Evolutionary conservation across 805 yeast genomes (phyloP).

Genomic region (Metschnikowia orientalis): DNA sequence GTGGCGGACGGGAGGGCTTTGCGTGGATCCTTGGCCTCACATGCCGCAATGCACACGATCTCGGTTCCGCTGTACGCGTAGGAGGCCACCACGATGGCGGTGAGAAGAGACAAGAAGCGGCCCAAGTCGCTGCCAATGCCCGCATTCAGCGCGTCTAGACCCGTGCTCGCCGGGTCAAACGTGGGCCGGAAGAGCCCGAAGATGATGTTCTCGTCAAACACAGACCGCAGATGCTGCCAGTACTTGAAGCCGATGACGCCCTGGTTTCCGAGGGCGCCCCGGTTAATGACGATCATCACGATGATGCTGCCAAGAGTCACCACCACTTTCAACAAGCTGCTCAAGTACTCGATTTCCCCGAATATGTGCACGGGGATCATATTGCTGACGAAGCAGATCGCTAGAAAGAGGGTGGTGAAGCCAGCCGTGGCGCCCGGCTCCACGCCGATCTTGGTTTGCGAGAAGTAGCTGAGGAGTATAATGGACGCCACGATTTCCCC

Average conservation of each 20-base stretch:
- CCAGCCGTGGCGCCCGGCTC: slow-evolving; percentile 45
- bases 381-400: slow-evolving; percentile 48
- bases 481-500: slow-evolving; percentile 79
- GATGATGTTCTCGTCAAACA: slow-evolving; percentile 42
- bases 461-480: slow-evolving; percentile 67
- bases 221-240: slow-evolving; percentile 58
- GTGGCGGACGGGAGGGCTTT: slow-evolving; percentile 75
- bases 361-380: slow-evolving; percentile 65
- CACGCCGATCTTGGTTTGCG: slow-evolving; percentile 48
- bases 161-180: slow-evolving; percentile 59
- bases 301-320: slow-evolving; percentile 52
- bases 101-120: slow-evolving; percentile 53
- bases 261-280: slow-evolving; percentile 46
- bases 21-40: slow-evolving; percentile 81
- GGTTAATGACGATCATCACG: slow-evolving; percentile 60
- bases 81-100: slow-evolving; percentile 60
- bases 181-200: slow-evolving; percentile 76
- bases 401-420: slow-evolving; percentile 58
- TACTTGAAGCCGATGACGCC: slow-evolving; percentile 58
- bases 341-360: slow-evolving; percentile 69
- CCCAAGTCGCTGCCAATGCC: slow-evolving; percentile 65
- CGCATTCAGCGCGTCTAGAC: slow-evolving; percentile 41
- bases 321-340: slow-evolving; percentile 55
- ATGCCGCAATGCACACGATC: slow-evolving; percentile 76
- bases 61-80: slow-evolving; percentile 83